Percentiles rank a stretch among this genome's conserved stretches.
phyloP scores from a whole-genome alignment of 306 rosid genomes.

The Begonia loranthoides region DNA sequence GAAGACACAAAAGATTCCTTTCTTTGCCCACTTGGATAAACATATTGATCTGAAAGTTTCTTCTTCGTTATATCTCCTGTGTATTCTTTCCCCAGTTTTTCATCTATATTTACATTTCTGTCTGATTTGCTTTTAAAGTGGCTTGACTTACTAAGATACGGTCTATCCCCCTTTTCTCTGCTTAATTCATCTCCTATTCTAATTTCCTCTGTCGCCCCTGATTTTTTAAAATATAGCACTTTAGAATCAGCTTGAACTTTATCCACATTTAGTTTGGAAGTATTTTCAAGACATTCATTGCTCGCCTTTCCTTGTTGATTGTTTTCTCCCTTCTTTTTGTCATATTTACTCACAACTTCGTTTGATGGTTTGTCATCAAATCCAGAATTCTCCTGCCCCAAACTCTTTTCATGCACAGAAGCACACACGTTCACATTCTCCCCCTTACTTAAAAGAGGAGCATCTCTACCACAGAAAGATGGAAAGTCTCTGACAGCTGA shows the following conservation, averaged over 20 bases:
- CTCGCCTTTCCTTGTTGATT: conserved; percentile 14
- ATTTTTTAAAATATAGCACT: not conserved
- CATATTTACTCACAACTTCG: not conserved
- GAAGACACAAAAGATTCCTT: conserved; percentile 10
- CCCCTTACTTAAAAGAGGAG: conserved; percentile 17
- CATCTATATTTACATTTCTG: conserved; percentile 12
- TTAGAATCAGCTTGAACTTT: conserved; percentile 4
- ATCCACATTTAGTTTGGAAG: conserved; percentile 9
- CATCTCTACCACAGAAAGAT: conserved; percentile 46
- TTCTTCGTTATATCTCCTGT: conserved; percentile 11
- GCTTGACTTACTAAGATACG: conserved; percentile 18
- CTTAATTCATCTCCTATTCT: conserved; percentile 11
- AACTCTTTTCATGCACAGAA: conserved; percentile 10
- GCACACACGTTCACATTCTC: conserved; percentile 9
- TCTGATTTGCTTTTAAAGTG: conserved; percentile 20
- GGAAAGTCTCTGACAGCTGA: conserved; percentile 59
- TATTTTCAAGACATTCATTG: conserved; percentile 5
- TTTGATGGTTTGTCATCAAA: conserved; percentile 14
- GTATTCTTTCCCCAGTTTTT: too few species aligned
- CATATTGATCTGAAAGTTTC: conserved; percentile 13
- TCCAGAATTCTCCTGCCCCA: conserved; percentile 15
- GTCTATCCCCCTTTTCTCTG: conserved; percentile 7
- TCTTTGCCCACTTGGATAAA: conserved; percentile 1
- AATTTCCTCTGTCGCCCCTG: too few species aligned
- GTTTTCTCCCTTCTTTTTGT: conserved; percentile 10